Conservation (phyloP, 345 rosid genomes). For the Eucalyptus pauciflora region DNA sequence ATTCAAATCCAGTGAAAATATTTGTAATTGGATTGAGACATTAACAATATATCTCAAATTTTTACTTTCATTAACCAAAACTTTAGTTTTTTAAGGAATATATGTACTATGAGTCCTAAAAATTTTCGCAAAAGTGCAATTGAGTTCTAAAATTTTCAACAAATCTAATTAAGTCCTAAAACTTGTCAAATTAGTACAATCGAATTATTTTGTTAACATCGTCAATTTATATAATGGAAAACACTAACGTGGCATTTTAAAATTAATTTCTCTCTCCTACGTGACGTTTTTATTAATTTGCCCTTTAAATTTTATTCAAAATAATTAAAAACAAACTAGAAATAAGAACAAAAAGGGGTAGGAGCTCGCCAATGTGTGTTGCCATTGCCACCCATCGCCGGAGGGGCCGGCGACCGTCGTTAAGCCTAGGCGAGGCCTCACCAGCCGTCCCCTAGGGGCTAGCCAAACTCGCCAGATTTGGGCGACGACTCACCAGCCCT, state of each 20-base stretch:
- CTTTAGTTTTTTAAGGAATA: neutral
- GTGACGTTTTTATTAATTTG: no score
- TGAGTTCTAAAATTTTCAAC: no score
- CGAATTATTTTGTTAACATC: accelerated
- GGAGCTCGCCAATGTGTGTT: no score
- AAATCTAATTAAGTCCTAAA: accelerated
- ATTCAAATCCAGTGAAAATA: neutral
- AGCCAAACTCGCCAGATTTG: accelerated
- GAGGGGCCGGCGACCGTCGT: accelerated
- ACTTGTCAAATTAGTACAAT: accelerated
- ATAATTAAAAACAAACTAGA: no score
- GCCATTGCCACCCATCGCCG: no score
- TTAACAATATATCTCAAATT: neutral
- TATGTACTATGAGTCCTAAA: no score
- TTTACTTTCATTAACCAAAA: neutral
- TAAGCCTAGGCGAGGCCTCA: accelerated
- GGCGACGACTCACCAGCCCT: accelerated
- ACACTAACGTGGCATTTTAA: accelerated
- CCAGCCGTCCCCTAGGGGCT: accelerated
- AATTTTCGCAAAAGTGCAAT: accelerated
- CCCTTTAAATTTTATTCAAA: no score
- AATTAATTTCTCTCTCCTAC: no score
- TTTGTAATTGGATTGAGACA: neutral
- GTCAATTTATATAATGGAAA: no score
- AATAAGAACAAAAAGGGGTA: no score